A percentile compares a stretch with the other conserved stretches of the same genome.
Evolutionary conservation across 148 eudicot species (phyloP).

Genomic region (Camellia lanceoleosa): DNA sequence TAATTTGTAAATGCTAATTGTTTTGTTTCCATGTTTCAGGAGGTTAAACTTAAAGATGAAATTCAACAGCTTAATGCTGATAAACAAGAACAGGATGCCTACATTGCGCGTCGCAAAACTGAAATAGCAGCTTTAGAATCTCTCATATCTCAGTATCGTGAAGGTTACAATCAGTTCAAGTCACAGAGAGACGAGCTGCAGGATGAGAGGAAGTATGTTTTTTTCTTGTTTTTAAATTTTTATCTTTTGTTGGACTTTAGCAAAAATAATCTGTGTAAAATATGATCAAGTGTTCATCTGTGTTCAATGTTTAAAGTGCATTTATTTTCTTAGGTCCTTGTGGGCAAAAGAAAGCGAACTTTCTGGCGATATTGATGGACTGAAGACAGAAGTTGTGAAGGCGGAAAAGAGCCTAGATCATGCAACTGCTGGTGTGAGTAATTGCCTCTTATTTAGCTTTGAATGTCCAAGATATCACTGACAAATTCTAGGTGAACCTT

Average conservation of each 20-base stretch:
- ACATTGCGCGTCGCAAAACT: slow-evolving; percentile 45
- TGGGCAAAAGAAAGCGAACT: slow-evolving; percentile 88
- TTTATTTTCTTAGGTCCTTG: slow-evolving; percentile 50
- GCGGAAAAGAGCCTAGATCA: slow-evolving; percentile 95
- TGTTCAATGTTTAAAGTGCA: not conserved
- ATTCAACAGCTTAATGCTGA: slow-evolving; percentile 60
- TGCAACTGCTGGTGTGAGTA: slow-evolving; percentile 96
- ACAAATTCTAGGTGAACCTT: not conserved
- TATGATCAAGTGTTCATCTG: not conserved
- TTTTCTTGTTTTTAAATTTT: not conserved
- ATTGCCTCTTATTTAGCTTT: slow-evolving; percentile 6
- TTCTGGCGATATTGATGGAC: slow-evolving; percentile 68
- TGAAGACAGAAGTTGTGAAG: slow-evolving; percentile 80
- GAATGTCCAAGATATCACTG: not conserved
- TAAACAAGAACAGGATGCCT: slow-evolving; percentile 54
- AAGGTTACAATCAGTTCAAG: slow-evolving; percentile 57
- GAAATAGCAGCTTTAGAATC: slow-evolving; percentile 49
- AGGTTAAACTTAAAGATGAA: slow-evolving; percentile 62
- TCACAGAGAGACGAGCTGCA: slow-evolving; percentile 72
- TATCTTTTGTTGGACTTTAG: not conserved
- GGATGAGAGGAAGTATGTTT: slow-evolving; percentile 80
- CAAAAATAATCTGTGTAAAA: not conserved
- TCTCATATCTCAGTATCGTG: slow-evolving; percentile 45
- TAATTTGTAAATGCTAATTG: not conserved
- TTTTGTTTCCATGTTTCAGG: slow-evolving; percentile 41